Conservation (phyloP, 2,329 filamentous ascomycete genomes). For the Colletotrichum sp. region DNA sequence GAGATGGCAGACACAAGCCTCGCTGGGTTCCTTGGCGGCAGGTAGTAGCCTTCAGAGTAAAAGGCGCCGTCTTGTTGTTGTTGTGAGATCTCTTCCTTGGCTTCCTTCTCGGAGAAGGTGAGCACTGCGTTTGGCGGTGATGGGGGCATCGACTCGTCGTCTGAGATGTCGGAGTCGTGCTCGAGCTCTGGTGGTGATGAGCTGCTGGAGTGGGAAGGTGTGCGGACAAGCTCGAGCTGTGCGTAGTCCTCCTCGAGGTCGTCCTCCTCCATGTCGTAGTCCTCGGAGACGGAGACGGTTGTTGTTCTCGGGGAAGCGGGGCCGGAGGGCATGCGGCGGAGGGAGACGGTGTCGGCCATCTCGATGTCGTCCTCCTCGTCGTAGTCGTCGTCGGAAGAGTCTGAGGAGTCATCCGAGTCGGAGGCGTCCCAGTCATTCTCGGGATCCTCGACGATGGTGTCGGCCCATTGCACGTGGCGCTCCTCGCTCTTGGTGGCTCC, state of each 20-base stretch:
- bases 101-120: constrained; percentile 64
- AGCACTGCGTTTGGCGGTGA: constrained; percentile 67
- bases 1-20: constrained; percentile 60
- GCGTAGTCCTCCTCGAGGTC: constrained; percentile 70
- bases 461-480: constrained; percentile 86
- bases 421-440: constrained; percentile 77
- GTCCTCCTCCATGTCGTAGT: constrained; percentile 53
- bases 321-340: constrained; percentile 51
- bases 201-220: constrained; percentile 64
- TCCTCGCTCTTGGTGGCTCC: constrained; percentile 64
- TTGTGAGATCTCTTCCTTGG: constrained; percentile 40
- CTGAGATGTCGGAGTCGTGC: constrained; percentile 71
- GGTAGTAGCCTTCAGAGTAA: constrained; percentile 60
- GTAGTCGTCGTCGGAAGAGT: constrained; percentile 48
- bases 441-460: constrained; percentile 74
- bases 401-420: constrained; percentile 43
- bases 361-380: constrained; percentile 62
- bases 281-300: constrained; percentile 40
- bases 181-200: constrained; percentile 71
- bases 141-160: constrained; percentile 77
- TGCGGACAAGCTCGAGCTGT: constrained; percentile 71
- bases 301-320: constrained; percentile 23
- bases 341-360: constrained; percentile 53
- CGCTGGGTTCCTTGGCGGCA: constrained; percentile 55
- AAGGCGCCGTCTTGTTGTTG: constrained; percentile 45